Conservation (phyloP, 2,329 filamentous ascomycete species). For the Venturia aucupariae region DNA sequence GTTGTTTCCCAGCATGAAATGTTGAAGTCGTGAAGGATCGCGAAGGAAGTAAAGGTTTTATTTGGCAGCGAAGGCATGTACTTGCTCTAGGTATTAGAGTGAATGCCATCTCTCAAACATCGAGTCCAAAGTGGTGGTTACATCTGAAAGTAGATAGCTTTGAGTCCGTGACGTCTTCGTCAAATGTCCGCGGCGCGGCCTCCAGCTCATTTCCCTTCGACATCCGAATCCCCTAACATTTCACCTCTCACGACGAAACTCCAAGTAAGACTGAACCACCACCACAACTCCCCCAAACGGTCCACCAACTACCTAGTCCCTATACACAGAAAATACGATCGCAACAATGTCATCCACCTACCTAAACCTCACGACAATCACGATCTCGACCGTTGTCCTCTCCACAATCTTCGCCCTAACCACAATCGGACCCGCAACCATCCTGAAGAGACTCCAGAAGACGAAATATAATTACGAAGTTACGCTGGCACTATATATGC, state of each 20-base stretch:
- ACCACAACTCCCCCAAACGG: not conserved
- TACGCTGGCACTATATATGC: constrained; percentile 94
- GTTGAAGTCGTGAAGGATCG: constrained; percentile 3
- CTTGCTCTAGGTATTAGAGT: not conserved
- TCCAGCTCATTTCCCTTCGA: not conserved
- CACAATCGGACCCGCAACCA: not conserved
- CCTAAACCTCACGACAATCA: constrained; percentile 5
- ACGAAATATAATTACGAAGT: constrained; percentile 99
- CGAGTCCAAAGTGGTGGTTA: not conserved
- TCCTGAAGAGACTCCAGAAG: constrained; percentile 70
- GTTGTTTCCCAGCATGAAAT: constrained; percentile 38
- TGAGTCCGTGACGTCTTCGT: not conserved
- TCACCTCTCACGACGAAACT: not conserved
- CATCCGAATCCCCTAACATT: not conserved
- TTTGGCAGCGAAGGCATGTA: constrained; percentile 6
- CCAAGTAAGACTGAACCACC: not conserved
- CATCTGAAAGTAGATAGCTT: not conserved
- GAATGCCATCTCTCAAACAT: not conserved
- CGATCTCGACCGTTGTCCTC: constrained; percentile 28
- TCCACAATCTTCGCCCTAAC: constrained; percentile 18
- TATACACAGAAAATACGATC: not conserved
- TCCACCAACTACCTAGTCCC: not conserved
- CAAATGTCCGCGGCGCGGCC: not conserved
- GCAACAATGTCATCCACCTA: not conserved
- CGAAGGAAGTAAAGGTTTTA: not conserved